These are phyloP conservation scores for Russula olivacea DNA, from an alignment of 768 basidiomycete genomes.

Conservation along the genomic window DNA sequence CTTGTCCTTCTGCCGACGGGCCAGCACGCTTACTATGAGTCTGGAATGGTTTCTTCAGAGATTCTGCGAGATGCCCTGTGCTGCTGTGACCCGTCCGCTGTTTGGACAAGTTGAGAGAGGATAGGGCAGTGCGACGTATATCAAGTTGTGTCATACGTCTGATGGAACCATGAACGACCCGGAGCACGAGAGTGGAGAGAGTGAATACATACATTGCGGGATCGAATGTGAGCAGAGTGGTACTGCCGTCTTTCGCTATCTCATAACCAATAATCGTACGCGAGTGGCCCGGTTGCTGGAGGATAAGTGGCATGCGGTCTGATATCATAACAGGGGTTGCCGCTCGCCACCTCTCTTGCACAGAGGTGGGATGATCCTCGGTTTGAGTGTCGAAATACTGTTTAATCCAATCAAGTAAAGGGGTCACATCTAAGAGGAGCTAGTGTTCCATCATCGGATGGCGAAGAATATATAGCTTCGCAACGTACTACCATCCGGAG, in stretches of 20 bases:
- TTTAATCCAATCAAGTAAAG: conserved; percentile 67
- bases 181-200: background rate
- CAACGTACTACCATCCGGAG: conserved; percentile 42
- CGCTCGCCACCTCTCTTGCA: conserved; percentile 48
- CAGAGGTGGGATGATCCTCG: conserved; percentile 30
- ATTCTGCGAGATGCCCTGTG: background rate
- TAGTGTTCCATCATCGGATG: background rate
- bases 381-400: conserved; percentile 53
- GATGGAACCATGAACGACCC: background rate
- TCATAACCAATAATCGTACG: conserved; percentile 83
- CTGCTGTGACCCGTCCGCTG: background rate
- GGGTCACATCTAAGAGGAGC: conserved; percentile 35
- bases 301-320: conserved; percentile 69
- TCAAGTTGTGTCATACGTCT: conserved; percentile 4
- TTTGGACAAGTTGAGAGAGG: background rate
- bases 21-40: conserved; percentile 6
- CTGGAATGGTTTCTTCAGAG: conserved; percentile 7
- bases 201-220: conserved; percentile 50
- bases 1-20: background rate
- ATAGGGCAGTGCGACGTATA: conserved; percentile 13
- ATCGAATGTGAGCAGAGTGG: conserved; percentile 72
- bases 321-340: conserved; percentile 51
- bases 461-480: background rate
- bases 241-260: conserved; percentile 46
- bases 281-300: conserved; percentile 86